Base-by-base conservation (phyloP, 192 early-diverging fungal genomes). In the Coemansia erecta region DNA sequence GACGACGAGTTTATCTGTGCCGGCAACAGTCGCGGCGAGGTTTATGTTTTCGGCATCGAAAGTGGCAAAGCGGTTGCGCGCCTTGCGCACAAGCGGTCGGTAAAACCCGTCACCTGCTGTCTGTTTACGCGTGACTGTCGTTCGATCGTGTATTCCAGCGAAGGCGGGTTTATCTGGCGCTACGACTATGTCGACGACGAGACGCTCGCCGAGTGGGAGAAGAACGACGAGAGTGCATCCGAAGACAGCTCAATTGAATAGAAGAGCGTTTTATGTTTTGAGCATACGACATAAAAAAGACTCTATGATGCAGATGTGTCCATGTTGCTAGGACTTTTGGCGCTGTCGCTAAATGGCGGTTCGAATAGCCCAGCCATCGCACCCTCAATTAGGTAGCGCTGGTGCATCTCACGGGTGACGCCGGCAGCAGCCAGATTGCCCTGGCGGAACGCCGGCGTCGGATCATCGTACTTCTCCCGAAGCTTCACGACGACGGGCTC, bases 91-190 rank as follows among this genome's bases (percentile, higher is more conserved):
- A 85, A 88, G 58, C 74, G 91, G 39, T 90, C 90, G 7, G 89
- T 85, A 31, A 89, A 90, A 44, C 83, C 90, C 1, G 85, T 94
- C 11, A 84, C 84, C n/a, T 87, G 86, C 59, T 91, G 89, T 63
- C 81, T 82, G 44, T 93, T 94, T 76, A 79, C 90, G 0, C 63
- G 84, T 31, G 88, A 93, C 70, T 86, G 85, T 64, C 81, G 87
- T 33, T 85, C 86, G 43, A 73, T 94, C 11, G 66, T 91, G 9
- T 88, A 85, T 44, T 85, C 83, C 23, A 87, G 90, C 41, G 90
- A 90, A 41, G 90, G 89, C 26, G 85, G 86, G 0, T 89, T 90
- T 61, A 85, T 94, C 40, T 91, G 90, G 90, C 74, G 92, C 50
- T 92, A 89, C 66, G 88, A 90, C 69, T 90, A 89, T 70, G 83